A percentile compares a stretch with the other conserved stretches of the same genome.
phyloP scores from a whole-genome alignment of 305 asterid species.

The Plantago rigida region DNA sequence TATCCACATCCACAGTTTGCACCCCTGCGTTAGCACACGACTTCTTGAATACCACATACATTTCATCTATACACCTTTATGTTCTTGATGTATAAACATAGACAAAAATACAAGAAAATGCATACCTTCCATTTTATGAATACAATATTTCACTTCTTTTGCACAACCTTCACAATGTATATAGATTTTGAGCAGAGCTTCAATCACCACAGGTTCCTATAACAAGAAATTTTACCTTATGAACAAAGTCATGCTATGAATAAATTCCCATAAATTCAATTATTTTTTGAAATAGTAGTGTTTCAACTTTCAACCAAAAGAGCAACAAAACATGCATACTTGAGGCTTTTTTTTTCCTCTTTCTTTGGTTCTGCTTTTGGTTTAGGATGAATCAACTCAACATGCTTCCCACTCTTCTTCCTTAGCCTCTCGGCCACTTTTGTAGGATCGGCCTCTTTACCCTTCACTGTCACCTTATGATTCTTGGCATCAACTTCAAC shows the following conservation, averaged over 20 bases:
- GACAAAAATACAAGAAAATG: neutral
- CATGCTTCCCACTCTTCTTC: conserved; percentile 55
- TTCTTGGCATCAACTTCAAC: conserved; percentile 47
- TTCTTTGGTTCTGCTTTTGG: conserved; percentile 30
- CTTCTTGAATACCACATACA: no score
- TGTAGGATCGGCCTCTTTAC: conserved; percentile 47
- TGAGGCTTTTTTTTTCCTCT: conserved; percentile 30
- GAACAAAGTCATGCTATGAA: neutral
- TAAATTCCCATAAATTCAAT: no score
- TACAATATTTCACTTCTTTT: conserved; percentile 46
- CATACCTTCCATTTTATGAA: conserved; percentile 59
- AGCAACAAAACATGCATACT: conserved; percentile 18
- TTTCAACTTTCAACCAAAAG: neutral
- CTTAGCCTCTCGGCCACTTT: conserved; percentile 46
- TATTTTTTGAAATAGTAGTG: no score
- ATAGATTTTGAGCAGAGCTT: conserved; percentile 43
- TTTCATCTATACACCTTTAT: no score
- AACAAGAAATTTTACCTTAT: neutral
- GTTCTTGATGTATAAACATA: no score
- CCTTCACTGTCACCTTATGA: conserved; percentile 51
- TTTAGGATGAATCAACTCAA: conserved; percentile 53
- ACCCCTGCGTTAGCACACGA: conserved; percentile 36
- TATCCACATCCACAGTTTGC: conserved; percentile 41
- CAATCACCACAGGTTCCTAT: conserved; percentile 34
- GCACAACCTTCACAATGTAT: conserved; percentile 70